Evolutionary conservation across 208 protist genomes (phyloP).

Genomic region (Angomonas deanei): DNA sequence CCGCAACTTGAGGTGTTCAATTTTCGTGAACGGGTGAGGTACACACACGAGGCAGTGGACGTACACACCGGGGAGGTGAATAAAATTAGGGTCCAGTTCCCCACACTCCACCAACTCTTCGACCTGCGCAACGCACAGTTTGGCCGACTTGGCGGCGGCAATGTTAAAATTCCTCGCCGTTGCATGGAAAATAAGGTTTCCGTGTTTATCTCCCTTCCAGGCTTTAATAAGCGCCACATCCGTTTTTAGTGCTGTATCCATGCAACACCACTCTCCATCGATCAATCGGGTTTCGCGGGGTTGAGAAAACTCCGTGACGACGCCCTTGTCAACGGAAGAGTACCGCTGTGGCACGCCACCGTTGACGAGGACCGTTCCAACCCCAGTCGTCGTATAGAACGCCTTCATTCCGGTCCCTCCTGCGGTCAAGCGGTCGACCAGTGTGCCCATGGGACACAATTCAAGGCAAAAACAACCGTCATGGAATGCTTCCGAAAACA

Average conservation of each 20-base stretch:
- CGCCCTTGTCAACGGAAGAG: constrained; percentile 54
- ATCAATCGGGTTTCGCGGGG: constrained; percentile 78
- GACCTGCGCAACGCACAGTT: constrained; percentile 91
- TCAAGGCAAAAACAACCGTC: constrained; percentile 93
- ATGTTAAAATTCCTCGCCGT: constrained; percentile 94
- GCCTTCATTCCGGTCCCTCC: constrained; percentile 93
- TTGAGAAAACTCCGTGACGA: constrained; percentile 44
- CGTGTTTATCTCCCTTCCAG: constrained; percentile 83
- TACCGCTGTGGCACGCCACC: constrained; percentile 88
- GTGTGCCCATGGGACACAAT: constrained; percentile 92
- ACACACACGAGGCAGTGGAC: constrained; percentile 85
- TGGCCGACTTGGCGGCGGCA: constrained; percentile 64
- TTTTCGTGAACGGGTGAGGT: constrained; percentile 16
- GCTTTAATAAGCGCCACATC: constrained; percentile 92
- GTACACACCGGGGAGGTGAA: constrained; percentile 93
- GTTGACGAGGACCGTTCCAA: constrained; percentile 80
- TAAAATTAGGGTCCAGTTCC: constrained; percentile 81
- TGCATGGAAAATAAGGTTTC: constrained; percentile 70
- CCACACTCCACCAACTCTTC: constrained; percentile 92
- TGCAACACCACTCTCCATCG: constrained; percentile 80
- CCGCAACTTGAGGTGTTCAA: constrained; percentile 23
- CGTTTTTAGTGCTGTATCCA: constrained; percentile 86
- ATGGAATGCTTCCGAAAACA: constrained; percentile 89
- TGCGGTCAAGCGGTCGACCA: constrained; percentile 88
- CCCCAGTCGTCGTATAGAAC: constrained; percentile 93